Evolutionary conservation across 768 basidiomycete species (phyloP), one percentile per base, ranked within the genome.

Genomic region (Boletus rufocinnamomeus): DNA sequence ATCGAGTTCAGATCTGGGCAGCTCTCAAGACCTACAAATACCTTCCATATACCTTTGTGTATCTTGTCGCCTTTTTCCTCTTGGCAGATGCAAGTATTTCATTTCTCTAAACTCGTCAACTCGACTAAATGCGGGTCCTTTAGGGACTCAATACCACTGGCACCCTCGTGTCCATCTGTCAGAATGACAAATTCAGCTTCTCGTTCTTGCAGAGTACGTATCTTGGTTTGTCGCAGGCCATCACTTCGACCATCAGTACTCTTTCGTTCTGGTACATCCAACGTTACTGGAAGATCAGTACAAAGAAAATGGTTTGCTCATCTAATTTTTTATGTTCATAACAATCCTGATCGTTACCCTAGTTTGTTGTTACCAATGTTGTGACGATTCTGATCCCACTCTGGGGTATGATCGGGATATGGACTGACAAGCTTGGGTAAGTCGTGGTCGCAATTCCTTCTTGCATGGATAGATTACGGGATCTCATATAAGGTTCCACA

Each of bases 351-450:
- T n/a, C 25, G 6, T 21, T 6, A 1, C 41, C 1, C 41, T 40
- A 92, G 88, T 92, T 93, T 65, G 74, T 86, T 16, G 81, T 89
- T 0, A 92, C 89, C 4, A 92, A 90, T 61, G 80, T 90, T 0
- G 83, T 87, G 6, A 88, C 89, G 4, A 81, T 92, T 27, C 43
- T 92, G 45, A 91, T 93, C 52, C 90, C 91, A 2, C 76, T 92
- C 7, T 93, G 91, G 91, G 89, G 90, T 16, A 88, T 90, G 88
- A 78, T 92, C 44, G 91, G 92, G 2, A 84, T 93, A 49, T 91
- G 91, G 90, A 91, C 91, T 0, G 60, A 75, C 10, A 88, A 80
- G 58, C 64, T 94, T 49, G 91, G 91, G 86, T 89, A 63, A 23
- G 81, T 57, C 2, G 1, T 69, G 23, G 17, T 50, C 17, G 16